Evolutionary conservation across 2,329 filamentous ascomycete genomes (phyloP), one percentile per base, ranked within the genome.

Genomic region (Diaporthe capsici): DNA sequence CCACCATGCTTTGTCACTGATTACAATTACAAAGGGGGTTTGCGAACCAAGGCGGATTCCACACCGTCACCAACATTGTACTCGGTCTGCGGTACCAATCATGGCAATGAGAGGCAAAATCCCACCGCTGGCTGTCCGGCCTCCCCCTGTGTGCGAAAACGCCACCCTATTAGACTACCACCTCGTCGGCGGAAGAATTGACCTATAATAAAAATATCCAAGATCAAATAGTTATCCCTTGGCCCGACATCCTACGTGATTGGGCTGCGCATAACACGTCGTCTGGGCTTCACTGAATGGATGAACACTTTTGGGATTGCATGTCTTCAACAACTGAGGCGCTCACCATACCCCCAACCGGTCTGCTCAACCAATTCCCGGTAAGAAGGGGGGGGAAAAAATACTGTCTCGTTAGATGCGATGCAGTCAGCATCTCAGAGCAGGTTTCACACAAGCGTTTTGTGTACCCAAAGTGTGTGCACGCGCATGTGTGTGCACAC

Each of bases 1-100:
- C 47, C 31, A 55, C 49, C 65, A 55, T 55, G 65, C 65, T 70
- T 70, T 70, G 65, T 70, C 65, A 70, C 55, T 20, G 34, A 70
- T 70, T 70, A 70, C 65, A 53, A 70, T 70, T 70, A 70, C 65
- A 55, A 55, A 55, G 55, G 20, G 4, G 4, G 22, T 70, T 25
- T 42, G 34, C 65, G 49, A 55, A 39, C n/a, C 34, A 55, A 28
- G 47, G 49, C 37, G 13, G 15, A 49, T 28, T 42, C 7, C 47
- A 34, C 47, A 39, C 47, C 61, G 42, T 49, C 22, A 17, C 34
- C n/a, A 9, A 28, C 44, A 39, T 39, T 39, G 37, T 39, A 49
- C n/a, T 31, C 12, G 25, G 60, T 65, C 7, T 20, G 25, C 42
- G 31, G 17, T 34, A 37, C 42, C 34, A 42, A 17, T 15, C 34